A percentile compares a stretch with the other conserved stretches of the same genome.
Conservation (phyloP, 2,329 filamentous ascomycete genomes). For the Lachnellula subtilissima region DNA sequence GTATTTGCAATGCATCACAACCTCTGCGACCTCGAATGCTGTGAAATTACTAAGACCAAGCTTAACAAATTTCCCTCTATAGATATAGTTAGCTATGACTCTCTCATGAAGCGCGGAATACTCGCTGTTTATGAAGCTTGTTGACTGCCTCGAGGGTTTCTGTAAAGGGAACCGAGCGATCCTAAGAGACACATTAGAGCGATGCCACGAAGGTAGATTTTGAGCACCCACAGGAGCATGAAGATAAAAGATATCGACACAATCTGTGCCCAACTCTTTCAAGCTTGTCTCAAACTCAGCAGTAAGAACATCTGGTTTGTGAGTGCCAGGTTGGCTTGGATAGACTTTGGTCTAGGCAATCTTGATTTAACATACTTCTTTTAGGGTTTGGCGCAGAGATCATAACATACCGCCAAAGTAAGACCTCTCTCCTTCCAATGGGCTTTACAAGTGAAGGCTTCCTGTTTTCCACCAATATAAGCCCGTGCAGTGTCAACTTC, state of each 20-base stretch:
- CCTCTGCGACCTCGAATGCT: constrained; percentile 81
- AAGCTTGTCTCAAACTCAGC: constrained; percentile 63
- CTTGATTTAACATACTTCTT: not conserved
- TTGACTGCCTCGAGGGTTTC: constrained; percentile 75
- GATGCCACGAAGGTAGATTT: not conserved
- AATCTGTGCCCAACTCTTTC: constrained; percentile 66
- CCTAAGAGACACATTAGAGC: constrained; percentile 25
- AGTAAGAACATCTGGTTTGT: constrained; percentile 59
- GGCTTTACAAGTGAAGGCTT: constrained; percentile 70
- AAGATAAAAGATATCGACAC: constrained; percentile 74
- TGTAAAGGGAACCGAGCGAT: constrained; percentile 66
- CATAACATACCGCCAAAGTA: constrained; percentile 49
- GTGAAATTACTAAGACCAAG: constrained; percentile 82
- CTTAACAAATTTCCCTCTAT: constrained; percentile 68
- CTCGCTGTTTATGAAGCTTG: constrained; percentile 65
- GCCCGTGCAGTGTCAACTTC: constrained; percentile 79
- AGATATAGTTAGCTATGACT: not conserved
- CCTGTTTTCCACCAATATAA: constrained; percentile 69
- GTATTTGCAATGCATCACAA: constrained; percentile 72
- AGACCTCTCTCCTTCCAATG: constrained; percentile 76
- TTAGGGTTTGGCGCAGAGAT: too few species aligned
- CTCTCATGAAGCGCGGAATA: not conserved
- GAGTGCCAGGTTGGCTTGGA: constrained; percentile 52
- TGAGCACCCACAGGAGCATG: constrained; percentile 51
- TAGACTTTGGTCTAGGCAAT: constrained; percentile 63